Percentiles rank a stretch among this genome's conserved stretches.
Conservation (phyloP, 306 rosid species). For the Datisca glomerata region DNA sequence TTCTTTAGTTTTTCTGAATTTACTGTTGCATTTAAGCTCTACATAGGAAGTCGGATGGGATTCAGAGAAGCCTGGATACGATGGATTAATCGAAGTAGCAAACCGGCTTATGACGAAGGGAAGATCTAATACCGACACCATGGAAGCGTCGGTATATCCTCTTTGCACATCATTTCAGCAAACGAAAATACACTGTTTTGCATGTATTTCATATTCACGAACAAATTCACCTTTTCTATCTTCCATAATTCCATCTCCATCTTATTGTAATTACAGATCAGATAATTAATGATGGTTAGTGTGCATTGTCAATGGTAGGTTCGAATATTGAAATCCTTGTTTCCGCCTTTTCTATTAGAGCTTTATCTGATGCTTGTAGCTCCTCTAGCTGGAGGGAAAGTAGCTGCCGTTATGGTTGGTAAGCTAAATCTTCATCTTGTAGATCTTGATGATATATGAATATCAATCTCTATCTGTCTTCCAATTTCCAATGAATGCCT, state of each 20-base stretch:
- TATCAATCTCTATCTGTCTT: too few species aligned
- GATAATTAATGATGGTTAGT: too few species aligned
- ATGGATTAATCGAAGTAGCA: slow-evolving; percentile 77
- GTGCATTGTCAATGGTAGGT: too few species aligned
- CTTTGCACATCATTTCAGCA: too few species aligned
- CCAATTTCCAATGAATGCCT: too few species aligned
- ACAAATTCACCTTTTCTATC: too few species aligned
- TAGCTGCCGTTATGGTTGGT: slow-evolving; percentile 92
- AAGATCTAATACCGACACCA: slow-evolving; percentile 44
- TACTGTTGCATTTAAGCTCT: too few species aligned
- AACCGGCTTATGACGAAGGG: slow-evolving; percentile 58
- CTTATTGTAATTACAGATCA: too few species aligned
- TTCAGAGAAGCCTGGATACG: slow-evolving; percentile 65
- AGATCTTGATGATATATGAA: neutral
- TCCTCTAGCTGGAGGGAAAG: slow-evolving; percentile 70
- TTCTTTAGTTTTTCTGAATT: neutral
- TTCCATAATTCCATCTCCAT: too few species aligned
- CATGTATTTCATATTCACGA: too few species aligned
- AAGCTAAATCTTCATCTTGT: slow-evolving; percentile 19
- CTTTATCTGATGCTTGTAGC: slow-evolving; percentile 56
- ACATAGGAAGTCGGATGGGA: slow-evolving; percentile 79
- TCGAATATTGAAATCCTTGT: slow-evolving; percentile 53
- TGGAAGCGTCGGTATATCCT: slow-evolving; percentile 61
- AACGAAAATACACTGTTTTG: too few species aligned
- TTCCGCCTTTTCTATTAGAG: slow-evolving; percentile 77